phyloP scores from a whole-genome alignment of 2,329 filamentous ascomycete species.

The Fusarium decemcellulare region DNA sequence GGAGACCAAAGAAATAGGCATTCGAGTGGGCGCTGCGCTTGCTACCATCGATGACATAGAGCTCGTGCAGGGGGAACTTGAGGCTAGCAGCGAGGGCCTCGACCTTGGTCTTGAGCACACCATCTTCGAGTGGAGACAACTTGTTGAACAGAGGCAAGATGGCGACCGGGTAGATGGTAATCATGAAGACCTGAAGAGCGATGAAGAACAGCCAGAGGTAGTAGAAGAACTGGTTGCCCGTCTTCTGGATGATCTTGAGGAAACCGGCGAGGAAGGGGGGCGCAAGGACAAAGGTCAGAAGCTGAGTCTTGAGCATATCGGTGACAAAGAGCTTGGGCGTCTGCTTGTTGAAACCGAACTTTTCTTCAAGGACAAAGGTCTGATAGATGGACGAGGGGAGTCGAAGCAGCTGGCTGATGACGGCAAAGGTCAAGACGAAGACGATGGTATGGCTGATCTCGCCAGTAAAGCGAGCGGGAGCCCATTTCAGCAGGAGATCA shows the following conservation, averaged over 20 bases:
- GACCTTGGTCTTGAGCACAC: slow-evolving; percentile 88
- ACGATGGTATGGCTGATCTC: slow-evolving; percentile 95
- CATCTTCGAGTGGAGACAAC: slow-evolving; percentile 90
- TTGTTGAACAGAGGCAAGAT: slow-evolving; percentile 99
- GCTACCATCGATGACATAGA: slow-evolving; percentile 95
- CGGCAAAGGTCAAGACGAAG: slow-evolving; percentile 89
- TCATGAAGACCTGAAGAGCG: slow-evolving; percentile 91
- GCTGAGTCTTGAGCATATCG: slow-evolving; percentile 92
- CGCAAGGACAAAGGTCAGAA: slow-evolving; percentile 83
- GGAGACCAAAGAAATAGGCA: slow-evolving; percentile 95
- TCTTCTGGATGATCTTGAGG: slow-evolving; percentile 93
- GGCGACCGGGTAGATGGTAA: slow-evolving; percentile 94
- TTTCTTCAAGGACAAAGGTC: slow-evolving; percentile 95
- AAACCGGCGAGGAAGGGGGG: slow-evolving; percentile 93
- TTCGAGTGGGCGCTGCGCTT: slow-evolving; percentile 91
- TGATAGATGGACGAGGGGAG: slow-evolving; percentile 90
- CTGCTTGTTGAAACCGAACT: slow-evolving; percentile 99
- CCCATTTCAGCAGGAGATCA: slow-evolving; percentile 78
- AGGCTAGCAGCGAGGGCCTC: slow-evolving; percentile 87
- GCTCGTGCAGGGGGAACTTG: slow-evolving; percentile 91
- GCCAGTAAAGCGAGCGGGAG: slow-evolving; percentile 84
- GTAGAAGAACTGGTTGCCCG: slow-evolving; percentile 96
- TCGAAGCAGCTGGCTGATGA: slow-evolving; percentile 84
- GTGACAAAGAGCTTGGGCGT: slow-evolving; percentile 89
- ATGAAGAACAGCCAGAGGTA: slow-evolving; percentile 97